Percentiles rank a stretch among this genome's conserved stretches.
phyloP scores from a whole-genome alignment of 148 eudicot species.

The Heliamphora exappendiculata region DNA sequence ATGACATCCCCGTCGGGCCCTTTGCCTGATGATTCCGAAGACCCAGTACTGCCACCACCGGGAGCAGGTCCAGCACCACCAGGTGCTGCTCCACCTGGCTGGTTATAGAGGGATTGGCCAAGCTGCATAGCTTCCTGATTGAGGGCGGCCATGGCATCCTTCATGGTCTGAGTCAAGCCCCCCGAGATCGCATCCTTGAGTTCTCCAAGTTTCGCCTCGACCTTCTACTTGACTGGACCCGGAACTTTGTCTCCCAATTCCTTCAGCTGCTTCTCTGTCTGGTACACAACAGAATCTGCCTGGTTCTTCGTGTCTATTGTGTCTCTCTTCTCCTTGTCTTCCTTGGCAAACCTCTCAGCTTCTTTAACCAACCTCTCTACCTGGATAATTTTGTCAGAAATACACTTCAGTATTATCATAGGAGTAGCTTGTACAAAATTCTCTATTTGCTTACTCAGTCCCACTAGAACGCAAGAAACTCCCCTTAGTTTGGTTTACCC shows the following conservation, averaged over 20 bases:
- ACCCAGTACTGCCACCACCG: conserved; percentile 46
- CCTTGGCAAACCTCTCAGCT: conserved; percentile 74
- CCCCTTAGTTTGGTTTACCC: no score
- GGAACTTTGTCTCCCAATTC: conserved; percentile 96
- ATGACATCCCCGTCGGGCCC: conserved; percentile 96
- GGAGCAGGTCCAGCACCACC: conserved; percentile 62
- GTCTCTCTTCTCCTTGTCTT: conserved; percentile 95
- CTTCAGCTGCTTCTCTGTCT: conserved; percentile 85
- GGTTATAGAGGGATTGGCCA: conserved; percentile 86
- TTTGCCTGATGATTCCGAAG: conserved; percentile 56
- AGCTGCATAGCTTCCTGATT: conserved; percentile 97
- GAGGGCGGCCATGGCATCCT: conserved; percentile 84
- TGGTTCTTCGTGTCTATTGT: conserved; percentile 96
- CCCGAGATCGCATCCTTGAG: conserved; percentile 73
- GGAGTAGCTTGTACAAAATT: neutral
- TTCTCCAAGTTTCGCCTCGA: conserved; percentile 77
- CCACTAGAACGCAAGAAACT: no score
- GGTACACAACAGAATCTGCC: conserved; percentile 88
- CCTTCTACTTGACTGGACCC: conserved; percentile 74
- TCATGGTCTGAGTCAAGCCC: conserved; percentile 66
- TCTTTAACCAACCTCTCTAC: conserved; percentile 84
- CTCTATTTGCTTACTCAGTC: neutral
- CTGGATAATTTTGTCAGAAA: conserved; percentile 23
- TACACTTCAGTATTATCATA: neutral
- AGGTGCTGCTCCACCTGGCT: conserved; percentile 64